Percentiles rank a stretch among this genome's conserved stretches.
Conservation (phyloP, 129 eudicot species). For the Flaveria sonorensis region DNA sequence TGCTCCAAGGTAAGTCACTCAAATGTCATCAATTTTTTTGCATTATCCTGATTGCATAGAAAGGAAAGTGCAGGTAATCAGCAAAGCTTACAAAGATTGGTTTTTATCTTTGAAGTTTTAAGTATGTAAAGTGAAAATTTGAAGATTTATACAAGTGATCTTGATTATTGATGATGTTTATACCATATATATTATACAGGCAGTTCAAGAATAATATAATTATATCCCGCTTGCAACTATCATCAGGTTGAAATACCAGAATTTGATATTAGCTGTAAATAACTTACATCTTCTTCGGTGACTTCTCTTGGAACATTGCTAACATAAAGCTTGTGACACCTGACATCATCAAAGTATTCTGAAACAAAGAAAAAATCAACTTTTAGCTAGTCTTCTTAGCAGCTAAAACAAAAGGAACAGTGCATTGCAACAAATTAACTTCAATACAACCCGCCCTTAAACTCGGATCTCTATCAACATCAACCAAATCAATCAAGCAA, state of each 20-base stretch:
- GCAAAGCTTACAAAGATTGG: not conserved
- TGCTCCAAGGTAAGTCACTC: conserved; percentile 18
- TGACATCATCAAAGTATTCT: conserved; percentile 47
- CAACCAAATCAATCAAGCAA: conserved; percentile 3
- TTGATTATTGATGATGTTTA: not conserved
- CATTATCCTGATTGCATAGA: not conserved
- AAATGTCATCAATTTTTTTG: conserved; percentile 1
- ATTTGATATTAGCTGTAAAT: conserved; percentile 25
- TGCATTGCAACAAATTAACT: not conserved
- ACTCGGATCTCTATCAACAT: not conserved
- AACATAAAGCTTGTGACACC: conserved; percentile 59
- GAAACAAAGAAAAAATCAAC: conserved; percentile 14
- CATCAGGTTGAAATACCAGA: not conserved
- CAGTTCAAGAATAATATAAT: conserved; percentile 5
- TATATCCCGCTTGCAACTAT: conserved; percentile 9
- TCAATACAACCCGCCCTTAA: not conserved
- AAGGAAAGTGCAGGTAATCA: not conserved
- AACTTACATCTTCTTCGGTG: conserved; percentile 57
- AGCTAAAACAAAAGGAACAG: not conserved
- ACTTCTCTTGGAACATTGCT: conserved; percentile 54
- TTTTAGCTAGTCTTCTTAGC: conserved; percentile 19
- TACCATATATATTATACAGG: not conserved
- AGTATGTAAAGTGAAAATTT: not conserved
- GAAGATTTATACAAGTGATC: conserved; percentile 15
- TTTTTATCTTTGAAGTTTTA: not conserved